Conservation (phyloP, 1,284 basidiomycete species). For the Cryptococcus sp. region DNA sequence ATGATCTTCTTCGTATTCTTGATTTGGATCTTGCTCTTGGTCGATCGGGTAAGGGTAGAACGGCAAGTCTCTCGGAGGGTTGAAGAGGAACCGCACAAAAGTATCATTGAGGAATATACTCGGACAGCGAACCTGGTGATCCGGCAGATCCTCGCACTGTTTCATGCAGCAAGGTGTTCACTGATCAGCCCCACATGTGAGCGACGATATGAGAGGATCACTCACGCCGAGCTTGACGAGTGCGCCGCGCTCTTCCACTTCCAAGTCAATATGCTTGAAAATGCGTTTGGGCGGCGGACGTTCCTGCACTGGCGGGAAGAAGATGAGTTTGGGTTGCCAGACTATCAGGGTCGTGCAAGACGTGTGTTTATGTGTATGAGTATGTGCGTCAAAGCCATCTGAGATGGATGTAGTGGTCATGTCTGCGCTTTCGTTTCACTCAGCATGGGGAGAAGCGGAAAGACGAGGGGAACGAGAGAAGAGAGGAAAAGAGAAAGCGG, state of each 20-base stretch:
- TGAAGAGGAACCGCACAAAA: conserved; percentile 7
- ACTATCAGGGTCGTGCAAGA: conserved; percentile 5
- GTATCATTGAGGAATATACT: conserved; percentile 11
- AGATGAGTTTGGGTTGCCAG: conserved; percentile 12
- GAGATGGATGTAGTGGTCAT: too few species aligned
- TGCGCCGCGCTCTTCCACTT: neutral
- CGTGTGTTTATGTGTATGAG: neutral
- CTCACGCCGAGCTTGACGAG: too few species aligned
- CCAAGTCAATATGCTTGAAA: conserved; percentile 12
- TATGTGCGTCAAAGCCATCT: neutral
- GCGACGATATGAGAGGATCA: too few species aligned
- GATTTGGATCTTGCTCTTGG: neutral
- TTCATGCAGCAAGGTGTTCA: too few species aligned
- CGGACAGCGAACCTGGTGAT: conserved; percentile 7
- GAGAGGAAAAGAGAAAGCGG: neutral
- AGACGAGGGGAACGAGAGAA: neutral
- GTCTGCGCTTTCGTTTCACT: neutral
- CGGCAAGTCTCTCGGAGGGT: neutral
- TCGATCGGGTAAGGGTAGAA: neutral
- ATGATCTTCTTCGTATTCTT: too few species aligned
- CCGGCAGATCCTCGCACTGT: neutral
- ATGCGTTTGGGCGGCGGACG: conserved; percentile 8
- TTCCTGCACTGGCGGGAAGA: conserved; percentile 17
- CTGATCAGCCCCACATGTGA: too few species aligned
- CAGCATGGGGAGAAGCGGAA: neutral